Evolutionary conservation across 179 eudicot genomes (phyloP).

Genomic region (Spergularia azorica): DNA sequence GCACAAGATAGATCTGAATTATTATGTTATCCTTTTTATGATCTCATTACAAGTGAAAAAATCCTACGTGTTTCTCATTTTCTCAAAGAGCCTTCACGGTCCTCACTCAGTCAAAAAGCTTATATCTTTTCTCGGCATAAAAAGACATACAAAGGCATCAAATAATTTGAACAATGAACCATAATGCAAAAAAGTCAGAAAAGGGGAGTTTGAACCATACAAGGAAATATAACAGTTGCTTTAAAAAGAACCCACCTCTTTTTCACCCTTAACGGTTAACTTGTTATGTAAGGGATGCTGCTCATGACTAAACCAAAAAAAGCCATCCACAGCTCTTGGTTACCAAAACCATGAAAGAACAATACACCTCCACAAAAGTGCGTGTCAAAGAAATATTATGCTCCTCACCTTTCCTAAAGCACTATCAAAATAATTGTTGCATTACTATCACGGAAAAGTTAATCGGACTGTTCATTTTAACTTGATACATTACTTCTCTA

Average conservation of each 20-base stretch:
- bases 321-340: conserved; percentile 27
- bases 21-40: conserved; percentile 18
- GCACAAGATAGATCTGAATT: conserved; percentile 7
- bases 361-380: not conserved
- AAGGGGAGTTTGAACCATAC: conserved; percentile 54
- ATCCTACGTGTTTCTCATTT: conserved; percentile 33
- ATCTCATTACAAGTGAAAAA: conserved; percentile 17
- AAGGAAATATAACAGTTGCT: conserved; percentile 29
- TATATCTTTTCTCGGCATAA: conserved; percentile 60
- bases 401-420: not conserved
- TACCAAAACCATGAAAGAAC: conserved; percentile 19
- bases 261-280: conserved; percentile 29
- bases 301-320: conserved; percentile 34
- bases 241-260: conserved; percentile 15
- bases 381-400: not conserved
- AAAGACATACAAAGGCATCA: conserved; percentile 70
- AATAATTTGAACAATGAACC: conserved; percentile 59
- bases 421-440: not conserved
- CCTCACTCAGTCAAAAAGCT: conserved; percentile 82
- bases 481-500: too few species aligned
- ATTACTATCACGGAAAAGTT: not conserved
- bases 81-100: conserved; percentile 21
- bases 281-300: conserved; percentile 29
- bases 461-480: too few species aligned
- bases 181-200: conserved; percentile 42